These are phyloP conservation scores for Fusarium mexicanum DNA, from an alignment of 2,329 filamentous ascomycete genomes.

Conservation along the genomic window DNA sequence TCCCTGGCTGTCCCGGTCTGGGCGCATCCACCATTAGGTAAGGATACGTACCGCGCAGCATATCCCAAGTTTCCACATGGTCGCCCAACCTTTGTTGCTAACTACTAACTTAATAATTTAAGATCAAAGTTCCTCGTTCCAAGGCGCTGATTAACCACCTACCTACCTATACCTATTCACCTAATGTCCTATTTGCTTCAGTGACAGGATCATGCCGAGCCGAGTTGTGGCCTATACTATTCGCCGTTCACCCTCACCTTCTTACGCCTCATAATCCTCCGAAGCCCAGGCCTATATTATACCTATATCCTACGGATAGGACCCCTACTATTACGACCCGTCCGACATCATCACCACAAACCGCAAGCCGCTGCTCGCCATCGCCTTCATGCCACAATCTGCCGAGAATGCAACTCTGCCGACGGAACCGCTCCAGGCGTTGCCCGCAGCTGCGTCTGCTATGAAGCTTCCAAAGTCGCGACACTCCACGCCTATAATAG, in stretches of 20 bases:
- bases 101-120: not conserved
- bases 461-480: constrained; percentile 70
- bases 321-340: constrained; percentile 11
- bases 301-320: not conserved
- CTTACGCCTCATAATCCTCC: constrained; percentile 40
- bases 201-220: constrained; percentile 46
- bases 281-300: constrained; percentile 14
- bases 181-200: constrained; percentile 1
- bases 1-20: not conserved
- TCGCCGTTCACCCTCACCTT: constrained; percentile 35
- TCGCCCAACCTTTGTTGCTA: constrained; percentile 38
- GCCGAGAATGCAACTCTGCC: constrained; percentile 68
- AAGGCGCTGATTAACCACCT: not conserved
- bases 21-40: constrained; percentile 23
- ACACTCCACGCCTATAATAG: constrained; percentile 63
- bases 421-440: constrained; percentile 74
- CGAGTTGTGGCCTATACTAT: constrained; percentile 30
- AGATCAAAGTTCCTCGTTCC: constrained; percentile 15
- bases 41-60: constrained; percentile 41
- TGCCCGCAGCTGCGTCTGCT: constrained; percentile 71
- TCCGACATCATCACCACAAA: constrained; percentile 19
- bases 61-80: constrained; percentile 36
- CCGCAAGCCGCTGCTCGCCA: constrained; percentile 24
- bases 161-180: constrained; percentile 6
- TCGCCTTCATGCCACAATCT: constrained; percentile 73